Base-by-base conservation (phyloP, 2,329 filamentous ascomycete species). In the Apiospora sp. region DNA sequence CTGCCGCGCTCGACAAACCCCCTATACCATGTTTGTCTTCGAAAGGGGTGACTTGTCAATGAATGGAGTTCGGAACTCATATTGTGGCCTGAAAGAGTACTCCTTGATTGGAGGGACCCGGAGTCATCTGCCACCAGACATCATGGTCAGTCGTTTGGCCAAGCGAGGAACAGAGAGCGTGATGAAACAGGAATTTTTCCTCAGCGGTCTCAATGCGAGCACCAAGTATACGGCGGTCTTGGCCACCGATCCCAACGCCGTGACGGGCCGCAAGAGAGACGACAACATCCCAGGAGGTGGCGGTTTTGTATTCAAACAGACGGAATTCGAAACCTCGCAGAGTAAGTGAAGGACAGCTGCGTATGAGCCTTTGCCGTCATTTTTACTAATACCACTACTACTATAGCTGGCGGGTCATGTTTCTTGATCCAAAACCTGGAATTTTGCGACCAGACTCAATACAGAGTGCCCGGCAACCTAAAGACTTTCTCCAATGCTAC, bases 361-460 rank as follows among this genome's bases (percentile, higher is more conserved):
- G 14, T 22, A 48, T 41, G 68, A 58, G 14, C 69, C 73, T 7
- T 14, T 12, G 8, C 12, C 24, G 24, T 19, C 1, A n/a, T 14
- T n/a, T 24, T 37, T 46, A 41, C 22, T 64, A 27, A 74, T 73
- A 41, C 54, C 61, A 27, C 19, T 67, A 71, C 48, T 48, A 37
- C 22, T 41, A 71, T 4, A 68, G 67, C 41, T 34, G 70, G 46
- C 16, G 79, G 78, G n/a, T 76, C 78, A 34, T 99, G 96, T 81
- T 92, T 92, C 73, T 88, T 99, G 54, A 87, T 98, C 67, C 95
- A 92, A 81, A 92, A 97, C 79, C 90, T 99, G n/a, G 86, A 91
- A 0, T 97, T 98, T 82, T 99, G 96, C 84, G 89, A 92, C 76
- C 91, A 96, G 77, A 93, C 96, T 68, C 94, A 96, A 69, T 98